These are phyloP conservation scores for Magnolia sinica DNA, from an alignment of 164 flowering plant genomes.

Conservation along the genomic window DNA sequence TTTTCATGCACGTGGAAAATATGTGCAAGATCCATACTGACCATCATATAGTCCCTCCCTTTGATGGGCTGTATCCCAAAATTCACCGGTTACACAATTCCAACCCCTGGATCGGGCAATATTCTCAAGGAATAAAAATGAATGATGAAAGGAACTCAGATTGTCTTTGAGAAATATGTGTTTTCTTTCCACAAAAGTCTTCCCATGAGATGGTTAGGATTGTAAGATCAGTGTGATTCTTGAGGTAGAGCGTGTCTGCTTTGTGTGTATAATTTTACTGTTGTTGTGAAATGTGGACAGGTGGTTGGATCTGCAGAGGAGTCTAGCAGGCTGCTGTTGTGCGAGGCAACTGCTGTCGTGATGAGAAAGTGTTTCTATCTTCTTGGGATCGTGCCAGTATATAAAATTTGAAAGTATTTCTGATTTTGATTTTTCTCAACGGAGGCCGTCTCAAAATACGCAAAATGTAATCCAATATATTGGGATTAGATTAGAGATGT, in stretches of 20 bases:
- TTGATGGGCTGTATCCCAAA: not conserved
- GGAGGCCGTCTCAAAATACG: not conserved
- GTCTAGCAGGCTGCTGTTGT: slow-evolving; percentile 72
- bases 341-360: slow-evolving; percentile 87
- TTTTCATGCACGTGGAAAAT: not conserved
- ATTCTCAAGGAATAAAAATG: not conserved
- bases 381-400: slow-evolving; percentile 78
- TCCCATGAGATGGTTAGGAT: too few species aligned
- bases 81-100: not conserved
- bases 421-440: not conserved
- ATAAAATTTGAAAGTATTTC: slow-evolving; percentile 49
- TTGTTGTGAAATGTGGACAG: slow-evolving; percentile 29
- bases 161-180: too few species aligned
- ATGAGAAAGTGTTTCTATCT: slow-evolving; percentile 87
- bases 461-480: not conserved
- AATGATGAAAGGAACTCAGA: not conserved
- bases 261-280: not conserved
- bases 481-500: not conserved
- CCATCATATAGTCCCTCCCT: not conserved
- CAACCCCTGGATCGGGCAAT: not conserved
- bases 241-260: not conserved
- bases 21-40: too few species aligned
- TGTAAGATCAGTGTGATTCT: too few species aligned
- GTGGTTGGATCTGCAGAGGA: slow-evolving; percentile 85
- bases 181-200: too few species aligned